Evolutionary conservation across 257 asterid species (phyloP).

Genomic region (Salvia hispanica): DNA sequence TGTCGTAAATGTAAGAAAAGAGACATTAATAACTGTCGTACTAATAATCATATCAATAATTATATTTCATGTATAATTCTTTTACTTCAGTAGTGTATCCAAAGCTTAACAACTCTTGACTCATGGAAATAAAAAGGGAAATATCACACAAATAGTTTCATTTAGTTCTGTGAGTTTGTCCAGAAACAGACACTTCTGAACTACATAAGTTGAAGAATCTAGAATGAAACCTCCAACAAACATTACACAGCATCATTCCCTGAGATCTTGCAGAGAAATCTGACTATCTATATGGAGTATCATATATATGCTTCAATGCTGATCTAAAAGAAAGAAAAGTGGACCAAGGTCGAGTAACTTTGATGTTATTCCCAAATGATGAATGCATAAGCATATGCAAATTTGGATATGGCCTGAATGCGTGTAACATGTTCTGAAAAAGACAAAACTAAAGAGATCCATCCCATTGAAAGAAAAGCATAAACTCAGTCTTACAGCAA

Average conservation of each 20-base stretch:
- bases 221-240: not conserved
- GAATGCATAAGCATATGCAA: constrained; percentile 17
- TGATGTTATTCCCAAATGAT: constrained; percentile 12
- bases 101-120: no score
- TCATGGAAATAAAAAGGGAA: no score
- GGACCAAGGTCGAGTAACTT: not conserved
- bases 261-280: not conserved
- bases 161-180: no score
- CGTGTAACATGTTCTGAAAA: constrained; percentile 9
- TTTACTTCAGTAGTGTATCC: no score
- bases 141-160: no score
- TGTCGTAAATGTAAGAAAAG: no score
- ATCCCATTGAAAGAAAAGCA: not conserved
- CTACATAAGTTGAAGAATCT: not conserved
- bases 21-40: no score
- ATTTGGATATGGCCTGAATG: constrained; percentile 15
- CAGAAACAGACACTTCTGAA: no score
- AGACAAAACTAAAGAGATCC: constrained; percentile 10
- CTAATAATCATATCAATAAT: no score
- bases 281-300: no score
- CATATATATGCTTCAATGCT: not conserved
- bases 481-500: not conserved
- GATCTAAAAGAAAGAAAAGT: not conserved
- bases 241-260: not conserved
- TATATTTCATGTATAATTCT: no score